phyloP scores from a whole-genome alignment of 176 grass and related monocot genomes.

The Carex parvula region DNA sequence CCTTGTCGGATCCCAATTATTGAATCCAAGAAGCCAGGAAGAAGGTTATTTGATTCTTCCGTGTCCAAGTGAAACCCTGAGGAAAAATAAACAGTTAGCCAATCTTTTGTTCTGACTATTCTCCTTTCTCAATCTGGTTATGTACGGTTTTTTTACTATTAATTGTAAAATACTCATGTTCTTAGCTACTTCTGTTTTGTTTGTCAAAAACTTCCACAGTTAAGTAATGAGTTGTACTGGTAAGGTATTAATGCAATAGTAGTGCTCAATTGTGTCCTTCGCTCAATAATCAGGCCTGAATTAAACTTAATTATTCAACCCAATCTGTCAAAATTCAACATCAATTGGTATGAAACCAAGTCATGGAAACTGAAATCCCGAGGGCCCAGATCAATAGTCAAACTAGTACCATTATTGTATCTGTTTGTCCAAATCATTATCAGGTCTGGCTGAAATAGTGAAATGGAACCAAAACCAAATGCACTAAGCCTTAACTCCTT shows the following conservation, averaged over 20 bases:
- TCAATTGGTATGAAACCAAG: neutral
- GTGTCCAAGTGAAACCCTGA: conserved; percentile 94
- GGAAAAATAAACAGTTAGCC: conserved; percentile 10
- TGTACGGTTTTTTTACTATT: neutral
- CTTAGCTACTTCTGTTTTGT: neutral
- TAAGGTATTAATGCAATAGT: neutral
- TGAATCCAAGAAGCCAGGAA: conserved; percentile 86
- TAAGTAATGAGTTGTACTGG: neutral
- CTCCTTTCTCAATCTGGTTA: neutral
- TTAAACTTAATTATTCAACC: neutral
- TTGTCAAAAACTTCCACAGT: neutral
- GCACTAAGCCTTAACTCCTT: neutral
- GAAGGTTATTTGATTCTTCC: conserved; percentile 64
- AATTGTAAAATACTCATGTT: neutral
- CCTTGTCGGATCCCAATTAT: conserved; percentile 83
- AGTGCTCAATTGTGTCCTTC: neutral
- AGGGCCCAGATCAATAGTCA: neutral
- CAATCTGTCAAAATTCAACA: neutral
- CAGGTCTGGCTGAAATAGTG: neutral
- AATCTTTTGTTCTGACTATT: neutral
- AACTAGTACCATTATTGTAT: neutral
- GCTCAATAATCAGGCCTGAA: neutral
- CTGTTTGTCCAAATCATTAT: neutral
- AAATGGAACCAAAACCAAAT: neutral
- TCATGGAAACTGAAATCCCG: neutral